A percentile compares a stretch with the other conserved stretches of the same genome.
Evolutionary conservation across 352 stramenopile genomes (phyloP).

Genomic region (Globisporangium rhizosaccharum): DNA sequence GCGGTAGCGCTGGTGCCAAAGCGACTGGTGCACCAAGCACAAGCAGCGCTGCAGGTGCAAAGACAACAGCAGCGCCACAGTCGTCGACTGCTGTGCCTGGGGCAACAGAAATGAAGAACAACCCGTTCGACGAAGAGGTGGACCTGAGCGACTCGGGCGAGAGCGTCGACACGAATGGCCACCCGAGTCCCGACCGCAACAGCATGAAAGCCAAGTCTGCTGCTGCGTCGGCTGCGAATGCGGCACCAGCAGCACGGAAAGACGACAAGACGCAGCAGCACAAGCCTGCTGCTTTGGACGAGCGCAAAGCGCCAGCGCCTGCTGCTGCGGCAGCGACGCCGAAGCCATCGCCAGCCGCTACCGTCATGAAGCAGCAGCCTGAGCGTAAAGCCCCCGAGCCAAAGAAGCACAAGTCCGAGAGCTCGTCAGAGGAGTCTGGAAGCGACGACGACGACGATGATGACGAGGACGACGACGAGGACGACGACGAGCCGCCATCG

Average conservation of each 20-base stretch:
- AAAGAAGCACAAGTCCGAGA: conserved; percentile 61
- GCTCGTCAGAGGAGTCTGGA: conserved; percentile 60
- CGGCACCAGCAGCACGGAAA: conserved; percentile 9
- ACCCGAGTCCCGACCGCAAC: conserved; percentile 51
- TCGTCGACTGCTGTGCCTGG: neutral
- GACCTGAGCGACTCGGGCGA: conserved; percentile 83
- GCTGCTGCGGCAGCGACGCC: conserved; percentile 8
- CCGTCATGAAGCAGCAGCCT: conserved; percentile 23
- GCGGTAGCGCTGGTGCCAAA: neutral
- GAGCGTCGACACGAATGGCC: conserved; percentile 78
- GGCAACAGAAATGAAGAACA: conserved; percentile 70
- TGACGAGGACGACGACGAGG: conserved; percentile 57
- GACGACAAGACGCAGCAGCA: conserved; percentile 18
- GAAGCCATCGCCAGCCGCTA: conserved; percentile 20
- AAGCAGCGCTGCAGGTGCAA: neutral
- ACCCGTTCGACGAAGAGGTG: conserved; percentile 83
- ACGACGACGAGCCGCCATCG: conserved; percentile 32
- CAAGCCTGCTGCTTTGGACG: conserved; percentile 15
- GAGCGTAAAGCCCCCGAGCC: conserved; percentile 37
- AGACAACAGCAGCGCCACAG: neutral
- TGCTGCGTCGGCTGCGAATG: neutral
- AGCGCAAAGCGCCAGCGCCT: conserved; percentile 2
- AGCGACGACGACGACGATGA: conserved; percentile 68
- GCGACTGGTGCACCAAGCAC: no score
- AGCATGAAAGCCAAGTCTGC: conserved; percentile 32